Base-by-base conservation (phyloP, 805 yeast genomes). In the Sporopachydermia quercuum region DNA sequence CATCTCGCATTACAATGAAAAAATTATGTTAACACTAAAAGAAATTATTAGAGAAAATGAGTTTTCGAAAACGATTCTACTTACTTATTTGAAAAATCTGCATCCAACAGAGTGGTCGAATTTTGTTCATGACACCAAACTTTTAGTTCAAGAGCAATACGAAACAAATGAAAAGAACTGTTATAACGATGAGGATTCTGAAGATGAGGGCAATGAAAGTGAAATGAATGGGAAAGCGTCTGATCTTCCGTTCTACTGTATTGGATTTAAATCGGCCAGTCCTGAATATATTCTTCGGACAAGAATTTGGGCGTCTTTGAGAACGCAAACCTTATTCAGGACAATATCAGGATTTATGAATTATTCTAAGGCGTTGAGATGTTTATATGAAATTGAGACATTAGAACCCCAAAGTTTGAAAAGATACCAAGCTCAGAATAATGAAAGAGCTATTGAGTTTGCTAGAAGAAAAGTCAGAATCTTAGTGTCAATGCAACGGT, bases 281-380 rank as follows among this genome's bases (percentile, higher is more conserved):
- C 96, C 96, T 33, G 96, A 87, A 59, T 91, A 84, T 65, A 84
- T 94, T 41, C 66, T 91, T 55, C 78, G 98, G 66, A 91, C 97
- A 5, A 74, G 98, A 66, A 85, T 89, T 51, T 89, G 98, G 98
- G 98, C 98, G 34, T 89, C 97, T 18, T 72, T 91, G 53, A 77
- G 98, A 64, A 81, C 96, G 34, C 98, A 89, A 68, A 91, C 98
- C 27, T 67, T 89, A 53, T 89, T 89, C 67, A 79, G 98, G 62
- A 91, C 98, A 37, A 89, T 89, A 40, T 83, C 96, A 41, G 98
- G 98, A 55, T 91, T 89, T 68, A 89, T 89, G 98, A 91, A 89
- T 66, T 89, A 89, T 60, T 81, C 96, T 19, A 79, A 96, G 61
- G 97, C 98, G 19, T 85, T 89, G 55, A 91, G 87, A 62, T 66